Base-by-base conservation (phyloP, 2,329 filamentous ascomycete species). In the Colletotrichum melonis region DNA sequence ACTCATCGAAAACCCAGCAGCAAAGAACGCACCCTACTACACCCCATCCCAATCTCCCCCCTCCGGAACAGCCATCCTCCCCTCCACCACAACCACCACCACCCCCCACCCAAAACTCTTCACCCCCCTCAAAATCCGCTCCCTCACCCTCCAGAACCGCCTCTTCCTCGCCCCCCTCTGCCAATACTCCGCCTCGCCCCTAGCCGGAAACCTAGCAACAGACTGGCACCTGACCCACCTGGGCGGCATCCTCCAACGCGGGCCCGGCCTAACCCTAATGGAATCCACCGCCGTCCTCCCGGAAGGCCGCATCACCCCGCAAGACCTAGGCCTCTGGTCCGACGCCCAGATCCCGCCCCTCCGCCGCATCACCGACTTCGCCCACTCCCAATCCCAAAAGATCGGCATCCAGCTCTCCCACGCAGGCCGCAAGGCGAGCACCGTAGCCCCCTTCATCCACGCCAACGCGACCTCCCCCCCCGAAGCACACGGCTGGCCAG, bases 381-480 rank as follows among this genome's bases (percentile, higher is more conserved):
- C 86, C 1, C 87, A 88, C 77, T 79, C 81, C 26, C 87, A 89
- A 70, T 86, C 84, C 77, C 91, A 93, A 78, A 88, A 91, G 57
- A 90, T 95, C 66, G 92, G 88, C 35, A 91, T 95, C 67, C 93
- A 97, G 82, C 86, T 97, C 3, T 92, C 84, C 1, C 94, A 97
- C 78, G 94, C 93, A 0, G 94, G 94, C 3, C 85, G 90, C 65
- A 92, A 92, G 80, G 89, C 88, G 1, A 87, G 84, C 77, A 88
- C 83, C 1, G 79, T 89, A 7, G 86, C 89, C 0, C 88, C 88
- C 0, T 95, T 92, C 91, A 80, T 94, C 93, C 89, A 87, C 87
- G 84, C 87, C 7, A 83, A 88, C 75, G 85, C 78, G 16, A 71
- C 79, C 73, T 91, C 92, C 0, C 83, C 82, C 0, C 82, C 86